phyloP scores from a whole-genome alignment of 2,329 filamentous ascomycete genomes.

The Colletotrichum sp. region DNA sequence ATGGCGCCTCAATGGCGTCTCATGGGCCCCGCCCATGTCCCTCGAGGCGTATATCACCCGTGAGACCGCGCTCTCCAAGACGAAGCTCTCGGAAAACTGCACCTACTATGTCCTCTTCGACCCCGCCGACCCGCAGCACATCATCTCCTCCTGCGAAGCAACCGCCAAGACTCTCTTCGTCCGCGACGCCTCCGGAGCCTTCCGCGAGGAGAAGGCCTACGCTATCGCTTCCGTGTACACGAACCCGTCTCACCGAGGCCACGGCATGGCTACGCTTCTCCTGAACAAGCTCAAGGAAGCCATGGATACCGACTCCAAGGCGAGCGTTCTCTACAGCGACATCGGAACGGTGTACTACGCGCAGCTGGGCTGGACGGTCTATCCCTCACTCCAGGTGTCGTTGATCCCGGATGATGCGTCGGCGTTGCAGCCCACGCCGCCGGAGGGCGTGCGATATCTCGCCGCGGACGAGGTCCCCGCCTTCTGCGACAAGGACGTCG shows the following conservation, averaged over 20 bases:
- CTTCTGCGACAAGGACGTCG: slow-evolving; percentile 30
- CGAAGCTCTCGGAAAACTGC: slow-evolving; percentile 29
- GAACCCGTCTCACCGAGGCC: slow-evolving; percentile 33
- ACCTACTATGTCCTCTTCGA: slow-evolving; percentile 36
- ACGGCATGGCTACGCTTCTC: slow-evolving; percentile 40
- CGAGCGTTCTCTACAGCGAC: slow-evolving; percentile 40
- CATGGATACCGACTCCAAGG: slow-evolving; percentile 37
- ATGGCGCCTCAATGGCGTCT: slow-evolving; percentile 33
- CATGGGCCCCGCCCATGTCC: slow-evolving; percentile 33
- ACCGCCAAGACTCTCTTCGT: slow-evolving; percentile 28
- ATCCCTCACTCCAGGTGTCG: slow-evolving; percentile 35
- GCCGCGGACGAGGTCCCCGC: slow-evolving; percentile 24
- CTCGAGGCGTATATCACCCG: slow-evolving; percentile 32
- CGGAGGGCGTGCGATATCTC: slow-evolving; percentile 27
- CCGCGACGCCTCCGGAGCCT: slow-evolving; percentile 24
- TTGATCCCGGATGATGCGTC: slow-evolving; percentile 30
- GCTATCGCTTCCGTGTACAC: slow-evolving; percentile 41
- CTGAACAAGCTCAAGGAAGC: slow-evolving; percentile 34
- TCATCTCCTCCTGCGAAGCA: slow-evolving; percentile 38
- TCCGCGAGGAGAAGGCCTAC: slow-evolving; percentile 31
- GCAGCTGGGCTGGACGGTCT: slow-evolving; percentile 37
- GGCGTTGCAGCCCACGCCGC: slow-evolving; percentile 2
- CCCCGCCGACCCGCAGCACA: slow-evolving; percentile 28
- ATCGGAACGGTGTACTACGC: slow-evolving; percentile 35
- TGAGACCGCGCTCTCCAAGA: slow-evolving; percentile 29